Percentiles rank a stretch among this genome's conserved stretches.
Evolutionary conservation across 805 yeast genomes (phyloP).

Genomic region (Lachancea fermentati): DNA sequence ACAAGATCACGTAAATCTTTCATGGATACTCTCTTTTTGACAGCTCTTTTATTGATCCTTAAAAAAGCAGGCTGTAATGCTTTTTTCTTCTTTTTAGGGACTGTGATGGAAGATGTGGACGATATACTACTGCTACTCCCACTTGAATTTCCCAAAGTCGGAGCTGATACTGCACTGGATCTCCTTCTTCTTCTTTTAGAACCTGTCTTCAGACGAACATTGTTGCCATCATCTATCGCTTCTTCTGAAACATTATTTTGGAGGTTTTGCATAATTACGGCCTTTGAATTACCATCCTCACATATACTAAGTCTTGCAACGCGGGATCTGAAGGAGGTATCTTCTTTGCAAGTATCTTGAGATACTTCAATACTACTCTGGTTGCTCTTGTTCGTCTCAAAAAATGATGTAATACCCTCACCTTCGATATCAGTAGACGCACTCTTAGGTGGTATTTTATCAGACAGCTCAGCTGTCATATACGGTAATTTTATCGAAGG

Average conservation of each 20-base stretch:
- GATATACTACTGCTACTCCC: slow-evolving; percentile 1
- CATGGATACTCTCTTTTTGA: slow-evolving; percentile 28
- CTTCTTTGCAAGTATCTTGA: slow-evolving; percentile 2
- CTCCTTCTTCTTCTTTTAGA: slow-evolving; percentile 23
- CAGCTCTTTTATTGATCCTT: slow-evolving; percentile 29
- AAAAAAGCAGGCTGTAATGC: slow-evolving; percentile 29
- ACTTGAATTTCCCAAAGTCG: slow-evolving; percentile 5
- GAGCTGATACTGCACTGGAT: slow-evolving; percentile 20
- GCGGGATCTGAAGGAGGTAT: slow-evolving; percentile 9
- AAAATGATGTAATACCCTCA: too few relatives aligned
- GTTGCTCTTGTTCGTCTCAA: too few relatives aligned
- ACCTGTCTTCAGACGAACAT: slow-evolving; percentile 2
- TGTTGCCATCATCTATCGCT: not conserved
- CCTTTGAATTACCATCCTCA: slow-evolving; percentile 13
- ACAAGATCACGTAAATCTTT: slow-evolving; percentile 44
- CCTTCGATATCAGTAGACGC: too few relatives aligned
- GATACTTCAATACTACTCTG: too few relatives aligned
- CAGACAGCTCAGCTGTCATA: too few relatives aligned
- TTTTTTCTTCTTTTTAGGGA: slow-evolving; percentile 32
- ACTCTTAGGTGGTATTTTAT: too few relatives aligned
- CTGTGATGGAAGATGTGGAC: slow-evolving; percentile 3
- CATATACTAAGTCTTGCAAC: slow-evolving; percentile 28
- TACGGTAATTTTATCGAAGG: too few relatives aligned
- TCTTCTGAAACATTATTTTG: slow-evolving; percentile 2
- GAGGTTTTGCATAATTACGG: slow-evolving; percentile 12